Evolutionary conservation across 176 grass and related monocot genomes (phyloP).

Genomic region (Eleusine indica): DNA sequence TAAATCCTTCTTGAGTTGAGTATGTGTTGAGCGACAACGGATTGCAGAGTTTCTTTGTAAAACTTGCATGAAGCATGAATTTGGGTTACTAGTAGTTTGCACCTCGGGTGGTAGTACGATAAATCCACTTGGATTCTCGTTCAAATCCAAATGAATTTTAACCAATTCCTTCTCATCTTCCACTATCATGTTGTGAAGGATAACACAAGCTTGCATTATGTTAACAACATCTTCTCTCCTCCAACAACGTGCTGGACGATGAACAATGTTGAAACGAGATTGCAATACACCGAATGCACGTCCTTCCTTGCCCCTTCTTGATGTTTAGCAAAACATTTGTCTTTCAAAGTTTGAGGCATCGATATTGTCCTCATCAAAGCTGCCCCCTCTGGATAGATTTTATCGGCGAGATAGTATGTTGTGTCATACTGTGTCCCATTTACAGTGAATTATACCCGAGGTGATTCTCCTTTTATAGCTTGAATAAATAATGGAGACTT

Average conservation of each 20-base stretch:
- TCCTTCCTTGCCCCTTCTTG: no score
- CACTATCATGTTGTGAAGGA: conserved; percentile 20
- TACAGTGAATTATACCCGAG: neutral
- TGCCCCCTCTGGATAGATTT: neutral
- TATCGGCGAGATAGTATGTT: neutral
- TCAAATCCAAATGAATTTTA: neutral
- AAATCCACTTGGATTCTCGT: neutral
- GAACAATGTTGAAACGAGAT: neutral
- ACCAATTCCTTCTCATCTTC: neutral
- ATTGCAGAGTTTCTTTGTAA: neutral
- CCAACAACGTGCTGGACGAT: neutral
- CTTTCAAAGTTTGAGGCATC: no score
- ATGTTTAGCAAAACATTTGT: no score
- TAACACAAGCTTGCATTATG: conserved; percentile 11
- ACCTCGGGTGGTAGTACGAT: neutral
- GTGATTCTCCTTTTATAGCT: neutral
- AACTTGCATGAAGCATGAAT: neutral
- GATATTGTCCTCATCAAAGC: neutral
- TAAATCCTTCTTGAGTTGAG: no score
- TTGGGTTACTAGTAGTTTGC: neutral
- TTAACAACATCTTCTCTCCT: neutral
- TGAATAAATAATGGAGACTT: neutral
- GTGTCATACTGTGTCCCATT: neutral
- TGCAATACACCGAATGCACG: neutral
- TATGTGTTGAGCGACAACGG: neutral